phyloP scores from a whole-genome alignment of 805 yeast genomes.

The Kodamaea nitidulidarum region DNA sequence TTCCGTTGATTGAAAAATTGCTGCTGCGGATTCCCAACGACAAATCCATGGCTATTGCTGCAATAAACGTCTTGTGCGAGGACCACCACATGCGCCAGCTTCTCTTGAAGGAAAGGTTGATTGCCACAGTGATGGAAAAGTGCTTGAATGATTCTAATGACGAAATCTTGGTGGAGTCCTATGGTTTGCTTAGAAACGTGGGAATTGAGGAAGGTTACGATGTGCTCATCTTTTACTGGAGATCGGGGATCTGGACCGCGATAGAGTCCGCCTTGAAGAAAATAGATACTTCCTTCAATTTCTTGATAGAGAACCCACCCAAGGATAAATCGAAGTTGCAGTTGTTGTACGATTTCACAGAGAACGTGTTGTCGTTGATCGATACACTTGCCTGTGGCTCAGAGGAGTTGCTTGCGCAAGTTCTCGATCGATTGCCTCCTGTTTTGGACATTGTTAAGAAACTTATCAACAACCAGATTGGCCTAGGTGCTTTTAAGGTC shows the following conservation, averaged over 20 bases:
- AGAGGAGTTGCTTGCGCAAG: conserved; percentile 43
- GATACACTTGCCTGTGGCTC: conserved; percentile 64
- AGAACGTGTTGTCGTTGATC: conserved; percentile 65
- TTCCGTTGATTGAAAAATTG: conserved; percentile 66
- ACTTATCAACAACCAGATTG: conserved; percentile 32
- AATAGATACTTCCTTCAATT: conserved; percentile 46
- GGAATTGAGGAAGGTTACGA: conserved; percentile 88
- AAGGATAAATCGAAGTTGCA: conserved; percentile 42
- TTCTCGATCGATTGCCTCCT: conserved; percentile 43
- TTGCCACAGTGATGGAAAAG: conserved; percentile 60
- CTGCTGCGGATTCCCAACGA: conserved; percentile 64
- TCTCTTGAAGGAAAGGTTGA: conserved; percentile 67
- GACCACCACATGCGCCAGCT: conserved; percentile 59
- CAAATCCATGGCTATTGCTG: conserved; percentile 69
- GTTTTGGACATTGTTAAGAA: conserved; percentile 36
- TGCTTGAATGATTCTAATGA: conserved; percentile 62
- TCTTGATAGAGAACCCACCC: conserved; percentile 26
- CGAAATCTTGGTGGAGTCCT: conserved; percentile 76
- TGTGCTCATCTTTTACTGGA: conserved; percentile 67
- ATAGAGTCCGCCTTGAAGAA: conserved; percentile 51
- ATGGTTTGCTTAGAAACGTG: conserved; percentile 75
- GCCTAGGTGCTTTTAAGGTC: conserved; percentile 22
- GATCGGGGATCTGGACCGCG: conserved; percentile 69
- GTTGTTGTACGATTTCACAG: conserved; percentile 61
- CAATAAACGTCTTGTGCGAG: conserved; percentile 68